Conservation (phyloP, 371 early-diverging fungal genomes). For the Funneliformis caledonium region DNA sequence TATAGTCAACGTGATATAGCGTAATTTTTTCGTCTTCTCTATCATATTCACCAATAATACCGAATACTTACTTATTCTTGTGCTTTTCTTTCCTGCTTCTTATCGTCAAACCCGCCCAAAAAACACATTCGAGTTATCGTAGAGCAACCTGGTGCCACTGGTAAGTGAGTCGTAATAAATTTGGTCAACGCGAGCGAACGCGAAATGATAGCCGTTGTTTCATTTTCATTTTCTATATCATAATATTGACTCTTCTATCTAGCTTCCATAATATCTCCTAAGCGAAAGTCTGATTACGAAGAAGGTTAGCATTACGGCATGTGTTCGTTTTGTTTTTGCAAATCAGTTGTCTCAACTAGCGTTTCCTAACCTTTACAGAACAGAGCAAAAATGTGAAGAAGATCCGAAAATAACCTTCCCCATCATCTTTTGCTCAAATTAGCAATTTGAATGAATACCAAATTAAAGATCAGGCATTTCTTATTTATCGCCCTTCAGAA, state of each 20-base stretch:
- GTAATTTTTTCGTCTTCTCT: no score
- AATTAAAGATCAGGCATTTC: not conserved
- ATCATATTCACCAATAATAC: not conserved
- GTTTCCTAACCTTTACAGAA: slow-evolving; percentile 8
- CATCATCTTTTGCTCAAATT: not conserved
- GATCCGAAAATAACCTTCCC: slow-evolving; percentile 15
- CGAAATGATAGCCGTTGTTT: no score
- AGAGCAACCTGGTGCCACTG: no score
- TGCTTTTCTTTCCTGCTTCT: no score
- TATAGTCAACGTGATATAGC: no score
- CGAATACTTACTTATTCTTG: no score
- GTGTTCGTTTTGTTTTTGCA: no score
- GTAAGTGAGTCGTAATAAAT: no score
- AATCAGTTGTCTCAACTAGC: slow-evolving; percentile 3
- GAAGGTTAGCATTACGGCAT: not conserved
- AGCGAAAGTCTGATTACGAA: not conserved
- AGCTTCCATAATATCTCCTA: not conserved
- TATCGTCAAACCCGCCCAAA: no score
- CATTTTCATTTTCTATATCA: no score
- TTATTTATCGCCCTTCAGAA: not conserved
- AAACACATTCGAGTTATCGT: no score
- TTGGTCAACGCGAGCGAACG: no score
- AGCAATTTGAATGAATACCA: slow-evolving; percentile 5
- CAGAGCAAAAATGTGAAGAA: slow-evolving; percentile 14
- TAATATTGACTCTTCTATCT: not conserved